Evolutionary conservation across 1,139 yeast species (phyloP), one percentile per base, ranked within the genome.

Genomic region (Sporopachydermia cereana): DNA sequence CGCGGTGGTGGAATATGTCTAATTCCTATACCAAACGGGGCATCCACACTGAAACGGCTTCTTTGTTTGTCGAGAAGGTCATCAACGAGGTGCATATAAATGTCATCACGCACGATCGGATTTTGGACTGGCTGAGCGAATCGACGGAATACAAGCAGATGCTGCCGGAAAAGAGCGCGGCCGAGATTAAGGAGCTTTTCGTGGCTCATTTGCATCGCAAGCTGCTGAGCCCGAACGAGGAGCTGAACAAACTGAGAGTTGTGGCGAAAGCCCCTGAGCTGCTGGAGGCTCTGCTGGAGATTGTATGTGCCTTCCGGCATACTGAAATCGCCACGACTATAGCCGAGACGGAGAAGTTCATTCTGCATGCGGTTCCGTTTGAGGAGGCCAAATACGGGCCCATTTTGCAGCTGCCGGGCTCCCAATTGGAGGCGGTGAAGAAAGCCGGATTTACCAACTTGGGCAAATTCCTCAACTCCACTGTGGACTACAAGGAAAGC

Each of bases 1-100:
- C 81, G 25, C 9, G 14, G 41, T 89, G 97, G 96, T 93, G 99
- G 99, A 69, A 71, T 46, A 77, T 77, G 48, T 86, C 86, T 44
- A 84, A 84, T 60, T 69, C 81, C 5, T 80, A 79, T 58, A 93
- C 96, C 36, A 84, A 81, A 54, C 79, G 77, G 56, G 96, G 96
- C 1, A 71, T 93, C 51, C 86, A 84, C 54, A 79, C 84, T 43
- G 76, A 77, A 25, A 84, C 97, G 21, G 96, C 98, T 5, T 77
- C 84, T 3, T 59, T 68, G 44, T 84, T 84, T 56, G 75, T 79
- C 41, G 76, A 79, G 50, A 69, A 71, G 50, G 62, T 83, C 57
- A 69, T 82, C 48, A 84, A 81, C 59, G 41, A 41, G 12, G 36
- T 30, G 18, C n/a, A 31, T 16, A 58, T 64, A 39, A 68, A 64